Base-by-base conservation (phyloP, 441 rosid species). In the Geranium incanum region DNA sequence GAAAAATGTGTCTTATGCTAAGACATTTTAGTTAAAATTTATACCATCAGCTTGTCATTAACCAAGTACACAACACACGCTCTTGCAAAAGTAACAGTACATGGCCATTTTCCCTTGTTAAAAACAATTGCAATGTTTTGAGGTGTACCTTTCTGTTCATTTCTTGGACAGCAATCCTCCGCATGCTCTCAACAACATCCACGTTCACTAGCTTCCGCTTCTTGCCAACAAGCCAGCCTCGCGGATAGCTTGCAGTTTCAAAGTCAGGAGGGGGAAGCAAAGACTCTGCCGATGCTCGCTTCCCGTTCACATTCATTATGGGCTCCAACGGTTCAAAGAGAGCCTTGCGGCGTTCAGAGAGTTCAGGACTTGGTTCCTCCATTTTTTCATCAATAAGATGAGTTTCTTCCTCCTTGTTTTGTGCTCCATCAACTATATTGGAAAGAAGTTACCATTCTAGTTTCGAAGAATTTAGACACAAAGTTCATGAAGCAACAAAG, bases 141-240 rank as follows among this genome's bases (percentile, higher is more conserved):
- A 45, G 9, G 52, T 45, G 33, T 63, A 94, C 99, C 97, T 94
- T 94, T 86, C 99, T 80, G 80, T 94, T 94, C 92, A 92, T 92
- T 81, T 91, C 99, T 72, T 89, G 97, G 66, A 94, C 88, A 1
- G 99, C 99, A 75, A 94, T 90, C 82, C 97, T 88, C 50, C 99
- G 82, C 99, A 94, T 94, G 81, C 99, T 94, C 82, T 94, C 99
- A 0, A 94, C 99, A 0, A 94, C 97, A 77, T 94, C 99, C 50
- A 94, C 95, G 77, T 92, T 92, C 28, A 92, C 99, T 28, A 94
- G 85, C 81, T 94, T 94, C 63, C 99, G 82, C 90, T 88, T 94
- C 88, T 94, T 94, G 68, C 99, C 99, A 1, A 94, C 82, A 76
- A 94, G 78, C 97, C 99, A 94, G 3, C 99, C 97, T 68, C 89